phyloP scores from a whole-genome alignment of 179 eudicot species.

The Silene noctiflora region DNA sequence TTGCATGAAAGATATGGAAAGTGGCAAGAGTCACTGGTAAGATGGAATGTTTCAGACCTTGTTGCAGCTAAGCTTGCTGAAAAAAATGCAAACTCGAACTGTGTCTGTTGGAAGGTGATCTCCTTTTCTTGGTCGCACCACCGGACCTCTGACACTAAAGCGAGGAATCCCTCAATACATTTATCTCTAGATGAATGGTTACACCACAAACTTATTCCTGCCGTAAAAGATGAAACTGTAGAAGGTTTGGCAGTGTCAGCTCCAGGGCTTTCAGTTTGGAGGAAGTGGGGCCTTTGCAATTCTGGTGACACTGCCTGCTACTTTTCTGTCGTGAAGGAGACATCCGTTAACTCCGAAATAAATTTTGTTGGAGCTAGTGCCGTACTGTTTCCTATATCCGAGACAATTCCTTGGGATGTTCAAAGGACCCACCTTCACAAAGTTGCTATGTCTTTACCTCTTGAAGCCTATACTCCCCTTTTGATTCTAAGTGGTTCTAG shows the following conservation, averaged over 20 bases:
- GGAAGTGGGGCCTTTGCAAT: slow-evolving; percentile 48
- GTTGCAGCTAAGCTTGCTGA: slow-evolving; percentile 52
- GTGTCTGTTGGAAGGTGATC: slow-evolving; percentile 83
- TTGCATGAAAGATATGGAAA: slow-evolving; percentile 58
- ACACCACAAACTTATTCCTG: slow-evolving; percentile 70
- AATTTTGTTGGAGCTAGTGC: slow-evolving; percentile 58
- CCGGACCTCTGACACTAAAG: slow-evolving; percentile 16
- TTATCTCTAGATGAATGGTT: slow-evolving; percentile 58
- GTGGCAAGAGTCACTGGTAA: slow-evolving; percentile 60
- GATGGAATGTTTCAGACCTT: slow-evolving; percentile 71
- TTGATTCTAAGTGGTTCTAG: slow-evolving; percentile 44
- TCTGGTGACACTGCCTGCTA: slow-evolving; percentile 42
- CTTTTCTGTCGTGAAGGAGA: slow-evolving; percentile 66
- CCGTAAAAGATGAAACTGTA: slow-evolving; percentile 26
- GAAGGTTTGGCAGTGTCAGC: slow-evolving; percentile 55
- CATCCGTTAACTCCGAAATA: slow-evolving; percentile 35
- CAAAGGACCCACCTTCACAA: slow-evolving; percentile 64
- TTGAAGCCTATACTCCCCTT: slow-evolving; percentile 65
- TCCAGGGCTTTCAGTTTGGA: slow-evolving; percentile 79
- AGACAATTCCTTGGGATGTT: slow-evolving; percentile 50
- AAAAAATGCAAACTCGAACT: slow-evolving; percentile 48
- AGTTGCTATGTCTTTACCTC: slow-evolving; percentile 53
- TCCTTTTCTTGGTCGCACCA: slow-evolving; percentile 41
- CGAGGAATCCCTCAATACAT: slow-evolving; percentile 23
- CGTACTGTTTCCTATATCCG: slow-evolving; percentile 58